These are phyloP conservation scores for Corinectria fuckeliana DNA, from an alignment of 2,329 filamentous ascomycete genomes.

Conservation along the genomic window DNA sequence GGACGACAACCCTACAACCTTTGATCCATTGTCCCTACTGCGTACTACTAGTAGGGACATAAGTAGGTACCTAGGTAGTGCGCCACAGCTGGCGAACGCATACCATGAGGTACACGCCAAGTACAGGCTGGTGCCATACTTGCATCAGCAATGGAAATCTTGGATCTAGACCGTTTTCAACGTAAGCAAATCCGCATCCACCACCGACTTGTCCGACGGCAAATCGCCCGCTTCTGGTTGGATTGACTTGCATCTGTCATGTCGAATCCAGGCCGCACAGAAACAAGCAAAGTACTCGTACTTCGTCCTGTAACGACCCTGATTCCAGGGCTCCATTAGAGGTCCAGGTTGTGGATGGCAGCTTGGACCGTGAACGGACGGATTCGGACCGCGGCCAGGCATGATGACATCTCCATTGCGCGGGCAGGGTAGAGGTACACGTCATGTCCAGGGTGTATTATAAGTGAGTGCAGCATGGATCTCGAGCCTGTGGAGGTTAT, in stretches of 20 bases:
- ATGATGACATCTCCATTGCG: background rate
- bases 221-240: background rate
- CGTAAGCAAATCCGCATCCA: background rate
- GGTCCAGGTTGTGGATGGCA: background rate
- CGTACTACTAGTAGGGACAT: too few relatives aligned
- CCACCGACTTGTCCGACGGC: background rate
- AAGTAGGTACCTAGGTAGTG: too few relatives aligned
- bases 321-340: background rate
- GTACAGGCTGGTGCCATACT: background rate
- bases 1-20: conserved; percentile 28
- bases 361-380: background rate
- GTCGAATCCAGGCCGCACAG: background rate
- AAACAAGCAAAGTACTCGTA: background rate
- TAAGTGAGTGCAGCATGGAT: background rate
- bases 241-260: background rate
- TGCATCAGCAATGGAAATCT: conserved; percentile 7
- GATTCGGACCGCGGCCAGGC: background rate
- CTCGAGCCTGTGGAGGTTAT: background rate
- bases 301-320: too few relatives aligned
- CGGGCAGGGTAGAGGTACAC: background rate
- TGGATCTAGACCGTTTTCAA: background rate
- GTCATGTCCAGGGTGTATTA: background rate
- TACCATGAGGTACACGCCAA: background rate
- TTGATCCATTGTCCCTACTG: conserved; percentile 14
- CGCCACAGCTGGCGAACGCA: conserved; percentile 16